Conservation (phyloP, 73 alveolate genomes). For the Effrenium voratum region DNA sequence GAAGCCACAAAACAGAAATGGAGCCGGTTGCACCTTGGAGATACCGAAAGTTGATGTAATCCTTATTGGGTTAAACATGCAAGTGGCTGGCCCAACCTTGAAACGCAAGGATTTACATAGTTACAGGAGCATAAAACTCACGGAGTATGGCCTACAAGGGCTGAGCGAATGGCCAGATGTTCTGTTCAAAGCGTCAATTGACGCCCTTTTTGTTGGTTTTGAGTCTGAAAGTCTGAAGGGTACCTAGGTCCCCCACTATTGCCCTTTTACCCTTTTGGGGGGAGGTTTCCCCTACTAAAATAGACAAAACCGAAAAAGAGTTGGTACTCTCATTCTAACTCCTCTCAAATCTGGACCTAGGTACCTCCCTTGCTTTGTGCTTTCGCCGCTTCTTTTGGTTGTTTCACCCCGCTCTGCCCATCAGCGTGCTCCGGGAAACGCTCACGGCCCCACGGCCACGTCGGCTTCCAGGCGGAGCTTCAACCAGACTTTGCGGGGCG, state of each 20-base stretch:
- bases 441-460: background rate
- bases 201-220: no score
- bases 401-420: no score
- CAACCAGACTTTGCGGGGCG: conserved; percentile 44
- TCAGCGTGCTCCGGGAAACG: background rate
- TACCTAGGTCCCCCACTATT: no score
- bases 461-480: conserved; percentile 52
- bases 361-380: background rate
- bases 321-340: background rate
- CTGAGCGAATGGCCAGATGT: no score
- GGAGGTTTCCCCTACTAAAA: background rate
- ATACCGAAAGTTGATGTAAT: background rate
- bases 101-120: background rate
- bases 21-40: background rate
- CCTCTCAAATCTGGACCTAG: background rate
- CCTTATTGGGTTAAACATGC: background rate
- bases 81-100: background rate
- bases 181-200: no score
- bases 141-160: no score
- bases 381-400: background rate
- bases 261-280: background rate
- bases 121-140: no score
- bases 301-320: background rate
- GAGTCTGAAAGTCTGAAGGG: no score
- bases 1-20: background rate